Base-by-base conservation (phyloP, 129 eudicot genomes). In the Helichrysum umbraculigerum region DNA sequence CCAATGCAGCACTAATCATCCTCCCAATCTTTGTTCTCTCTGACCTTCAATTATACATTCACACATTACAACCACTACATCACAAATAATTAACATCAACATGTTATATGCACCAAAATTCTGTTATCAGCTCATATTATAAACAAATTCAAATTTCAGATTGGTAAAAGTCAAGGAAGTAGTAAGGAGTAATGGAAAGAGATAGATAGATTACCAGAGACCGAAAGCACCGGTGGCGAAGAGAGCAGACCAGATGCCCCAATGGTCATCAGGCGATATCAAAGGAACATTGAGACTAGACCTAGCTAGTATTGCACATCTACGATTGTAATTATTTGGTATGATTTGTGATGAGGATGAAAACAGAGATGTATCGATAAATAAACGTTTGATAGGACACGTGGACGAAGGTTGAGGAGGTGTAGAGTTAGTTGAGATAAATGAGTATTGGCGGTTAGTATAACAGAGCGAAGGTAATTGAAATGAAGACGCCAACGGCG, bases 1-100 rank as follows among this genome's bases (percentile, higher is more conserved):
- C 98, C 59, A 90, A 30, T 73, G 98, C 98, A 71, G 90, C 92
- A 85, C 98, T 90, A 16, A 93, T 74, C 88, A 87, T 85, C 71
- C 89, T 84, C 79, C 97, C 96, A 66, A 93, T 77, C 85, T 88
- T 87, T 21, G 89, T 93, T 84, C 85, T 90, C 83, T 90, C 98
- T 7, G 95, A 88, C 98, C 96, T 93, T 88, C 34, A 74, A 44
- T 37, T 17, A 54, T 15, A 54, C 21, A 44, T 42, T 28, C 60
- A 17, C 60, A 54, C 25, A 54, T 54, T 3, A 44, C 16, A 44
- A 44, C 17, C 52, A 11, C 52, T 44, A 44, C 52, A 44, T 44
- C 47, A 8, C 52, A 44, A 44, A 10, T 44, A 44, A 44, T 44
- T 44, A 44, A 44, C 11, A 4, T 16, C 0, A 44, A 12, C 11